Evolutionary conservation across 352 stramenopile species (phyloP).

Genomic region (Blastocystis sp.): DNA sequence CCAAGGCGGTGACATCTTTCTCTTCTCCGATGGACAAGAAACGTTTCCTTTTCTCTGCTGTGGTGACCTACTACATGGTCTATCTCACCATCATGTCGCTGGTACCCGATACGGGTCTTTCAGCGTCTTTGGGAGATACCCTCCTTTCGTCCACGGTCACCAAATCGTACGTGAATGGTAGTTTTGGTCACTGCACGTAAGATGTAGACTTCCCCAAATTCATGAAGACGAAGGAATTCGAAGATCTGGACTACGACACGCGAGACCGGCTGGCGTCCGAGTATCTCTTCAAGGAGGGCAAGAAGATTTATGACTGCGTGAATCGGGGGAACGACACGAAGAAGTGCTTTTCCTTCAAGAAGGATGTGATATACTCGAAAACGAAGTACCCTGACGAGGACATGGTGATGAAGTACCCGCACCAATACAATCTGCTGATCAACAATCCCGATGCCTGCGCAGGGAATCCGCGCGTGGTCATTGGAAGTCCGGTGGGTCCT

Average conservation of each 20-base stretch:
- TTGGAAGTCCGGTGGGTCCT: constrained; percentile 50
- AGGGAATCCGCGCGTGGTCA: constrained; percentile 3
- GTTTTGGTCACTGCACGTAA: no score
- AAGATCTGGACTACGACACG: constrained; percentile 18
- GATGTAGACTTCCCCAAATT: constrained; percentile 26
- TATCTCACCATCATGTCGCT: no score
- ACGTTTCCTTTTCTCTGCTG: no score
- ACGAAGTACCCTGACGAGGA: constrained; percentile 43
- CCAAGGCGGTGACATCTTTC: no score
- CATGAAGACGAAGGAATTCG: constrained; percentile 22
- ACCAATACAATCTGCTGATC: constrained; percentile 51
- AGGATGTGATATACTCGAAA: constrained; percentile 61
- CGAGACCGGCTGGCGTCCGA: constrained; percentile 13
- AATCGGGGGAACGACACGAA: constrained; percentile 34
- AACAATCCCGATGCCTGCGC: constrained; percentile 49
- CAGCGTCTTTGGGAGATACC: no score
- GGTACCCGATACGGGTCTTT: no score
- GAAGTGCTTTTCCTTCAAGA: constrained; percentile 61
- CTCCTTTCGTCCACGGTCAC: no score
- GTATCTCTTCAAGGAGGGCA: constrained; percentile 30
- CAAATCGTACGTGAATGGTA: no score
- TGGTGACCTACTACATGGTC: no score
- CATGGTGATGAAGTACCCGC: constrained; percentile 65
- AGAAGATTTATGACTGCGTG: constrained; percentile 55
- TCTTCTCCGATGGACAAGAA: no score